phyloP scores from a whole-genome alignment of 192 early-diverging fungal species.

The Thoreauomyces humboldtii region DNA sequence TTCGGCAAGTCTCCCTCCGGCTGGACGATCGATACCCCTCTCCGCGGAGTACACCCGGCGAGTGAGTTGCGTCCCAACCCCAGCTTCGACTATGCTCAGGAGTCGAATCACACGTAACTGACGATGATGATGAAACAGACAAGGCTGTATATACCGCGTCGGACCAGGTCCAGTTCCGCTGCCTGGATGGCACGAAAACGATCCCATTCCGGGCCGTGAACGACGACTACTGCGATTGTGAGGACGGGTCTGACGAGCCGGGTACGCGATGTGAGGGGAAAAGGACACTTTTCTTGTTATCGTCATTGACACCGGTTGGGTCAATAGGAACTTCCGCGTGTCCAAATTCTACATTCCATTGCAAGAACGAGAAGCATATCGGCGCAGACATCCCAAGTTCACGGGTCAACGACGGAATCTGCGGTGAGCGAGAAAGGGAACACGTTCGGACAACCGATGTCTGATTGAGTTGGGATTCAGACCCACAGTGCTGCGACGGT shows the following conservation, averaged over 20 bases:
- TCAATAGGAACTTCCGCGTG: conserved; percentile 87
- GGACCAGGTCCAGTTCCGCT: no score
- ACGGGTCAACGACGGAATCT: conserved; percentile 92
- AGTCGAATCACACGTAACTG: no score
- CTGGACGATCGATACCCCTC: no score
- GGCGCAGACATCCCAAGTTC: conserved; percentile 62
- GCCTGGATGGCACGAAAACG: conserved; percentile 68
- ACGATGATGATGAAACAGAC: no score
- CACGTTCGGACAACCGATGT: not conserved
- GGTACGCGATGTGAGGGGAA: conserved; percentile 44
- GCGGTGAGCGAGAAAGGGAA: conserved; percentile 51
- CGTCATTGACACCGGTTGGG: not conserved
- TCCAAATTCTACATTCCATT: conserved; percentile 74
- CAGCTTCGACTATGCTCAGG: no score
- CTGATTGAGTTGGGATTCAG: conserved; percentile 14
- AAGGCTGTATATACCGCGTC: no score
- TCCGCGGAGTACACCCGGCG: no score
- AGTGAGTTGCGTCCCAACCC: no score
- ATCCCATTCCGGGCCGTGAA: conserved; percentile 79
- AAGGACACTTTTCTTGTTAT: not conserved
- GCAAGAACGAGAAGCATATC: conserved; percentile 73
- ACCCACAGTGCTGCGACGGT: conserved; percentile 94
- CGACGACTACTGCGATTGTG: conserved; percentile 97
- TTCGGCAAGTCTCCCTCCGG: no score
- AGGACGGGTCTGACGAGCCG: conserved; percentile 92